Conservation (phyloP, 352 stramenopile species). For the Globisporangium abappressorium region DNA sequence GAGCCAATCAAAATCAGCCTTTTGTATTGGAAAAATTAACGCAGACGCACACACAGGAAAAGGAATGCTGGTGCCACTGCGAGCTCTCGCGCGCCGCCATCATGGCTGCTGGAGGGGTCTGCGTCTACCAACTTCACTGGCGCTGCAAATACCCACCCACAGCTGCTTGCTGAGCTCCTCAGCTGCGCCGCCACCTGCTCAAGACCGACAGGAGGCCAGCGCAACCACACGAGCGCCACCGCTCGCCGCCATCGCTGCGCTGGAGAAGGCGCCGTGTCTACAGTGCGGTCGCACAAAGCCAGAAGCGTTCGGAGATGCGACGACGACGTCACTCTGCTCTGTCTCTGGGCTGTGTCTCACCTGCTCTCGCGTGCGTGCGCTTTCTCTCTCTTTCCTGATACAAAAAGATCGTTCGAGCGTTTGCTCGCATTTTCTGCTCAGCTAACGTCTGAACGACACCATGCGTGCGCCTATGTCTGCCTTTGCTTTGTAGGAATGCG, state of each 20-base stretch:
- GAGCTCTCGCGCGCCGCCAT: background rate
- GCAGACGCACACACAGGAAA: background rate
- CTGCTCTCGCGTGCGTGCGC: slow-evolving; percentile 38
- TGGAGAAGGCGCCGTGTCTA: slow-evolving; percentile 49
- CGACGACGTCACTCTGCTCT: slow-evolving; percentile 22
- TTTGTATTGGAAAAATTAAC: background rate
- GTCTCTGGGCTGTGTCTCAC: slow-evolving; percentile 39
- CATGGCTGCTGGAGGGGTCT: background rate
- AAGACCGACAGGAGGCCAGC: background rate
- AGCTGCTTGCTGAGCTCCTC: background rate
- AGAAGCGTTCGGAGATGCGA: slow-evolving; percentile 1
- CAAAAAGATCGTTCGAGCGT: background rate
- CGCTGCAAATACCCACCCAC: background rate
- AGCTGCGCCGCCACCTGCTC: background rate
- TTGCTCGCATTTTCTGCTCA: background rate
- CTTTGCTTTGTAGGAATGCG: slow-evolving; percentile 25
- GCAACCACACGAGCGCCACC: background rate
- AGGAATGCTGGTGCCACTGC: background rate
- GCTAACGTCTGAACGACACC: background rate
- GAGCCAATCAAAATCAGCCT: slow-evolving; percentile 1
- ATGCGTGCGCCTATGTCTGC: background rate
- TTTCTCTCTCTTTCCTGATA: background rate
- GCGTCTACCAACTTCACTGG: background rate
- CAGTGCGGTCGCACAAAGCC: slow-evolving; percentile 29
- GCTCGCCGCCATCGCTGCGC: slow-evolving; percentile 16